Base-by-base conservation (phyloP, 495 filamentous ascomycete species). In the Sabuloglossum arenarium region DNA sequence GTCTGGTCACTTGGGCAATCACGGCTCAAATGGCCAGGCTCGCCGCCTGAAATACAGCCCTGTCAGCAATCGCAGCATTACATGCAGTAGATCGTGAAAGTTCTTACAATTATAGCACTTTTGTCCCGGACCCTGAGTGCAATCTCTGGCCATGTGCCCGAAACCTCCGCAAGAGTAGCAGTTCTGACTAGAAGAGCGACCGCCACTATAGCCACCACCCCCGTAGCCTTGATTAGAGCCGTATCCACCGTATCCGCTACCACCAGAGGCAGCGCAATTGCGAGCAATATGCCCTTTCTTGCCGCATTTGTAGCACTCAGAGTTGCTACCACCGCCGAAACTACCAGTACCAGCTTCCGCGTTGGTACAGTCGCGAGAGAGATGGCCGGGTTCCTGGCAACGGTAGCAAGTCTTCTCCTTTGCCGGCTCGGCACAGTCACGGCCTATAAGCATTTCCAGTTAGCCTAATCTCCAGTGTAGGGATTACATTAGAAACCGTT, bases 221-320 rank as follows among this genome's bases (percentile, higher is more conserved):
- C 69, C 69, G 51, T 68, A 67, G 50, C 68, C 67, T 52, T 62
- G 59, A 49, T 66, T 64, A 42, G 67, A 65, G 49, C 69, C 67
- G 31, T 68, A 61, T 9, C 45, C 45, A 21, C 45, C 45, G 55
- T 55, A 52, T 19, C 61, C 61, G 21, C 53, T 61, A 9, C 68
- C 70, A 46, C 72, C 76, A 59, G 77, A 73, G 69, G 89, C 78
- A 62, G 80, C 71, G 80, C 91, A 97, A 77, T 91, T 94, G 58
- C 93, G 87, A 49, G 91, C 91, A 68, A 97, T 97, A 77, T 97
- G 91, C 56, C 91, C 93, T 57, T 89, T 76, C 74, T 94, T 85
- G 53, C 88, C 89, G 73, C 93, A 98, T 81, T 97, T 97, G 83
- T 98, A 98, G 81, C 91, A 98, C 69, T 97, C 83, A 63, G 84